Percentiles rank a stretch among this genome's conserved stretches.
phyloP scores from a whole-genome alignment of 345 rosid species.

The Eutrema japonicum region DNA sequence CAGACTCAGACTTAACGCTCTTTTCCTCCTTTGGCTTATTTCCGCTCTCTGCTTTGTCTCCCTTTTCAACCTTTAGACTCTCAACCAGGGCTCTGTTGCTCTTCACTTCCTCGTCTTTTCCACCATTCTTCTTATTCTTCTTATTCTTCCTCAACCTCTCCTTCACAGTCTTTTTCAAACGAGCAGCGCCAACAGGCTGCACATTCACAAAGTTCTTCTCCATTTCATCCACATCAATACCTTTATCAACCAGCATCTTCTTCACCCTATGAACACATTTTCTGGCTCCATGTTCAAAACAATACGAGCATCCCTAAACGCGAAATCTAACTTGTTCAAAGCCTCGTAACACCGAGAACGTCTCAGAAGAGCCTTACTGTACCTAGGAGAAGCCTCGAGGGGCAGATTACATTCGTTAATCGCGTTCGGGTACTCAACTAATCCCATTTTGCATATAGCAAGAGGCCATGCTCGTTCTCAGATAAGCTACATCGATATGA shows the following conservation, averaged over 20 bases:
- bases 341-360: conserved; percentile 87
- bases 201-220: conserved; percentile 55
- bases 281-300: conserved; percentile 86
- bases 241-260: conserved; percentile 66
- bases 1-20: conserved; percentile 18
- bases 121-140: conserved; percentile 44
- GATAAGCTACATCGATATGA: conserved; percentile 82
- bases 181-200: conserved; percentile 47
- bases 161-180: conserved; percentile 57
- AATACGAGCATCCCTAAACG: conserved; percentile 77
- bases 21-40: conserved; percentile 29
- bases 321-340: conserved; percentile 83
- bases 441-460: conserved; percentile 95
- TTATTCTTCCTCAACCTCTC: conserved; percentile 76
- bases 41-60: conserved; percentile 13
- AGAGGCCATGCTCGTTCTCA: conserved; percentile 84
- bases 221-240: conserved; percentile 66
- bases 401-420: conserved; percentile 88
- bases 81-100: conserved; percentile 41
- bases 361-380: conserved; percentile 81
- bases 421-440: conserved; percentile 94
- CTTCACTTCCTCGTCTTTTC: conserved; percentile 42
- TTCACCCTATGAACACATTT: conserved; percentile 65
- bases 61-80: conserved; percentile 32
- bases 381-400: conserved; percentile 82